Conservation (phyloP, 257 asterid species). For the Solanum tacnaense region DNA sequence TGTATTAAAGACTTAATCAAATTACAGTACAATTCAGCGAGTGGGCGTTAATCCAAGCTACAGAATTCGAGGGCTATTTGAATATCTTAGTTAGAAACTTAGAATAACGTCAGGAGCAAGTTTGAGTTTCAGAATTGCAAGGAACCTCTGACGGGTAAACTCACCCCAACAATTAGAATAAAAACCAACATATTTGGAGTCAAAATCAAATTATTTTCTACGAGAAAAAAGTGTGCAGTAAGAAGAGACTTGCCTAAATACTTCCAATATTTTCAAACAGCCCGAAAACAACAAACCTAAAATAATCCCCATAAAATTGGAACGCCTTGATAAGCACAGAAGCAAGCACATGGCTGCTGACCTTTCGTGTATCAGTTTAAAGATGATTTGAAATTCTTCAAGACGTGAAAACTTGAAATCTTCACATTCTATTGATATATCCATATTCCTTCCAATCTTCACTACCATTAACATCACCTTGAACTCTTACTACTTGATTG, state of each 20-base stretch:
- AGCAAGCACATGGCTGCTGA: constrained; percentile 87
- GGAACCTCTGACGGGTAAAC: neutral
- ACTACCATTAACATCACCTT: constrained; percentile 79
- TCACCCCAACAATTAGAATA: neutral
- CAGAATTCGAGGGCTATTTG: neutral
- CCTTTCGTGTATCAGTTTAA: constrained; percentile 31
- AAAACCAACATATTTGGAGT: neutral
- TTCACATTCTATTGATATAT: constrained; percentile 72
- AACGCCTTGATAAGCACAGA: constrained; percentile 52
- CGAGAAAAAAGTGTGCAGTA: neutral
- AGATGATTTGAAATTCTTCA: constrained; percentile 46
- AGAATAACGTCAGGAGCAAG: neutral
- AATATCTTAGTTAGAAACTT: neutral
- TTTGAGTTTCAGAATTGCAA: neutral
- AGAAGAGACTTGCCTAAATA: neutral
- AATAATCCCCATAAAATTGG: constrained; percentile 24
- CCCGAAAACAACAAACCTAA: constrained; percentile 1
- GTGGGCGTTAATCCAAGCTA: neutral
- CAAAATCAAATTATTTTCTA: neutral
- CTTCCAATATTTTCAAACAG: constrained; percentile 2
- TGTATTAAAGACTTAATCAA: neutral
- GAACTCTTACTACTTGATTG: constrained; percentile 72
- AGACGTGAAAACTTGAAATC: constrained; percentile 51
- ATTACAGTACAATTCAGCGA: neutral
- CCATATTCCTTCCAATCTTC: constrained; percentile 76